These are phyloP conservation scores for Aspergillus heteromorphus DNA, from an alignment of 495 filamentous ascomycete genomes.

Conservation along the genomic window DNA sequence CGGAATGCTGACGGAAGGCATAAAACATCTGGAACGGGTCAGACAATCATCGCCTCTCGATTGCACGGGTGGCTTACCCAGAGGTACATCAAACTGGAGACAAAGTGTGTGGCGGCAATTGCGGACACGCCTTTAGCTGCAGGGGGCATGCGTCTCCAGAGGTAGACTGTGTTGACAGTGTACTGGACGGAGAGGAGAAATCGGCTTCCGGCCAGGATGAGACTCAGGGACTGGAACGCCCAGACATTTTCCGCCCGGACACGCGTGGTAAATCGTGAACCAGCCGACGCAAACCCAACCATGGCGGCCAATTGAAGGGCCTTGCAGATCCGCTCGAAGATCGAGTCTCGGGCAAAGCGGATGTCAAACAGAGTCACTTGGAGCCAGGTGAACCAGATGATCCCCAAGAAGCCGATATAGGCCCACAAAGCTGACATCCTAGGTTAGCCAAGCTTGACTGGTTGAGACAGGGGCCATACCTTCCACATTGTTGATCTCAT, in stretches of 20 bases:
- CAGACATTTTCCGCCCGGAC: constrained; percentile 39
- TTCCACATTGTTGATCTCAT: constrained; percentile 46
- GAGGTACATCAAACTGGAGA: constrained; percentile 43
- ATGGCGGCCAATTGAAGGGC: constrained; percentile 57
- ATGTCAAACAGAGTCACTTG: constrained; percentile 65
- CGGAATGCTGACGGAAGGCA: constrained; percentile 25
- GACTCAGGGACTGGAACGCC: constrained; percentile 42
- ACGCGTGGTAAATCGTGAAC: constrained; percentile 47
- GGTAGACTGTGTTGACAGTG: constrained; percentile 40
- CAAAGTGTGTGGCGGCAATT: constrained; percentile 40
- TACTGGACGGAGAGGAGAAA: constrained; percentile 56
- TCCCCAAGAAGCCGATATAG: constrained; percentile 59
- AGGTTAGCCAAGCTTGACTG: constrained; percentile 1
- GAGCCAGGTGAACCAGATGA: constrained; percentile 71
- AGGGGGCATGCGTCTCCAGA: constrained; percentile 31
- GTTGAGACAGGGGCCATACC: constrained; percentile 16
- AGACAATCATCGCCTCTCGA: not conserved
- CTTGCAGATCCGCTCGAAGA: constrained; percentile 61
- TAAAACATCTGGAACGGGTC: constrained; percentile 30
- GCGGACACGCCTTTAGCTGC: constrained; percentile 28
- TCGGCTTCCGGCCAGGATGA: constrained; percentile 57
- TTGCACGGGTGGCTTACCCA: constrained; percentile 31
- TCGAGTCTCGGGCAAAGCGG: constrained; percentile 61
- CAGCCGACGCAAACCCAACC: constrained; percentile 59
- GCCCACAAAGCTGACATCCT: constrained; percentile 30